Base-by-base conservation (phyloP, 2,329 filamentous ascomycete genomes). In the Fusarium sp. region DNA sequence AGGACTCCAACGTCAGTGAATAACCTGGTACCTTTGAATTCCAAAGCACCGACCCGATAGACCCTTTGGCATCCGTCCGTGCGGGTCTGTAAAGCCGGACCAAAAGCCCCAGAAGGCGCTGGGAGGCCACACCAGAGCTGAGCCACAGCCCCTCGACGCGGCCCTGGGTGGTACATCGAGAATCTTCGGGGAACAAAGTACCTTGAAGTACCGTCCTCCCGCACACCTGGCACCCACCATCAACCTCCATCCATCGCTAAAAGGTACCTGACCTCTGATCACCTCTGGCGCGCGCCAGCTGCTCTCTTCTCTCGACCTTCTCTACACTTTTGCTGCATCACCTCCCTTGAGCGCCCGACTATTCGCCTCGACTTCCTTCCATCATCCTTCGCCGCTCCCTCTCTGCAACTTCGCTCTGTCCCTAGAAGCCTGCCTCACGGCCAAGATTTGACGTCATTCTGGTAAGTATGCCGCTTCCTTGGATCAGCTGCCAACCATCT, bases 61-160 rank as follows among this genome's bases (percentile, higher is more conserved):
- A 13, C 14, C 5, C 14, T 63, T 54, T 54, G 4, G 29, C 25
- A 20, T 16, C 25, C 36, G 31, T 6, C 31, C 33, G 25, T 60
- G 29, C 29, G 42, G 33, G 64, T 35, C 47, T 20, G 27, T n/a
- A 35, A 45, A 33, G n/a, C 35, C 22, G 10, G 29, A 40, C 10
- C 40, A 33, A 29, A 64, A 9, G 14, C 59, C 60, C 35, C 33
- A 66, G 62, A 65, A 33, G 65, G 36, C 58, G 20, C 38, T 29
- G 54, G 35, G 64, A 61, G 64, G 61, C 33, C 56, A 45, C n/a
- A 60, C 36, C 63, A 20, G 63, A 68, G 71, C 78, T 79, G 75
- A 79, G 79, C 78, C 78, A 80, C 79, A 66, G 52, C 57, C 57
- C 36, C 68, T 68, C 47, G 64, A 77, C 77, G 77, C 75, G 75